phyloP scores from a whole-genome alignment of 192 early-diverging fungal genomes.

The Ambispora gerdemannii region DNA sequence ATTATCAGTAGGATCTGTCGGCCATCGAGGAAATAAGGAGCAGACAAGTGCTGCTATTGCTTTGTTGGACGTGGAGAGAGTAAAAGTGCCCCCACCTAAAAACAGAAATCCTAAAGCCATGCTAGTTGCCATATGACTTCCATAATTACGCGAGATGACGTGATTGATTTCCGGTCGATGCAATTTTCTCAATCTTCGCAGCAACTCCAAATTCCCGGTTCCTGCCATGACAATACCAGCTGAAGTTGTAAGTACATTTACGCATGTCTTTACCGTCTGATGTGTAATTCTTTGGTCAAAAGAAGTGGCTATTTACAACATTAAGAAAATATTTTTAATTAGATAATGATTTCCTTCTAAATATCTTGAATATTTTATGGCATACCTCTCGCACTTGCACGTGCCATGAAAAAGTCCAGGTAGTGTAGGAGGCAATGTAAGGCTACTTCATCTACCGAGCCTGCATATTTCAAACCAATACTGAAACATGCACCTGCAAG shows the following conservation, averaged over 20 bases:
- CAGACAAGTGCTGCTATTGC: slow-evolving; percentile 67
- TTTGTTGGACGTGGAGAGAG: slow-evolving; percentile 59
- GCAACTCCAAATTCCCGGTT: slow-evolving; percentile 64
- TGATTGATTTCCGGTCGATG: slow-evolving; percentile 43
- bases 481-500: slow-evolving; percentile 65
- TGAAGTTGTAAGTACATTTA: slow-evolving; percentile 63
- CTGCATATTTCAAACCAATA: slow-evolving; percentile 69
- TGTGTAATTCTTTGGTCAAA: slow-evolving; percentile 65
- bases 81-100: slow-evolving; percentile 66
- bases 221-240: slow-evolving; percentile 78
- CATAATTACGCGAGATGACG: slow-evolving; percentile 55
- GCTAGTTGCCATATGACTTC: slow-evolving; percentile 65
- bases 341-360: slow-evolving; percentile 1
- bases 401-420: slow-evolving; percentile 51
- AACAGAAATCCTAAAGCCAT: slow-evolving; percentile 81
- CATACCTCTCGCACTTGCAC: slow-evolving; percentile 42
- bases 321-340: background rate
- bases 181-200: slow-evolving; percentile 55
- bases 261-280: slow-evolving; percentile 56
- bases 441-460: slow-evolving; percentile 48
- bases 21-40: slow-evolving; percentile 66
- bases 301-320: slow-evolving; percentile 39
- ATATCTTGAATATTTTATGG: background rate
- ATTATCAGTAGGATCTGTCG: slow-evolving; percentile 55
- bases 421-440: slow-evolving; percentile 48